Evolutionary conservation across 768 basidiomycete species (phyloP), one percentile per base, ranked within the genome.

Genomic region (Podaxis sp.): DNA sequence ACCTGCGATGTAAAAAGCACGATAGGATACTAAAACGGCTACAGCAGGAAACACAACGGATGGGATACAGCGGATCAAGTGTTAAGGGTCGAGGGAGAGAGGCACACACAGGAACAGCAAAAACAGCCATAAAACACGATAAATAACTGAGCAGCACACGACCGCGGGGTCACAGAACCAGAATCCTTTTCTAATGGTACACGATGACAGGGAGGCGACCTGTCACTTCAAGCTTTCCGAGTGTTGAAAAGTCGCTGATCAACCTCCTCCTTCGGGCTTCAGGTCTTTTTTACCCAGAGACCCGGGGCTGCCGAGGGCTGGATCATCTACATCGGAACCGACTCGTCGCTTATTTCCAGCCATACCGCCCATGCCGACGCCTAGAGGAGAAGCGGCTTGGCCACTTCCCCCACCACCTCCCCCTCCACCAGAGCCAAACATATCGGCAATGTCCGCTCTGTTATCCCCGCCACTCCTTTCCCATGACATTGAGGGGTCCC

Each of bases 401-500:
- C 59, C 42, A 25, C 59, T 37, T 27, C 58, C 50, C 3, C 58
- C 59, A 21, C 38, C 50, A 11, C 58, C 50, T 5, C 50, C 37
- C 2, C 59, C 59, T 21, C 59, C 51, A 5, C 59, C 42, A 46
- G 59, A 60, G 4, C 44, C 32, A 47, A 60, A 60, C 59, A 60
- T 60, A 14, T 60, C 59, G 28, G 50, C 7, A 13, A 60, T 60
- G 28, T 60, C 59, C 21, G 42, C 42, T 21, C 59, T n/a, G 42
- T 50, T 50, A 14, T 60, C 59, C 18, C 59, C 59, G 25, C 59
- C 59, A 23, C 59, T 60, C 51, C 59, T 60, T 60, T 60, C 59
- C 59, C 59, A 60, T 53, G 59, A 60, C 59, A 60, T 60, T 32
- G 59, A 60, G 51, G 59, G 59, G 59, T 60, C 59, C 42, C 57